Evolutionary conservation across 106 monocot genomes (phyloP), one percentile per base, ranked within the genome.

Genomic region (Apostasia shenzhenica): DNA sequence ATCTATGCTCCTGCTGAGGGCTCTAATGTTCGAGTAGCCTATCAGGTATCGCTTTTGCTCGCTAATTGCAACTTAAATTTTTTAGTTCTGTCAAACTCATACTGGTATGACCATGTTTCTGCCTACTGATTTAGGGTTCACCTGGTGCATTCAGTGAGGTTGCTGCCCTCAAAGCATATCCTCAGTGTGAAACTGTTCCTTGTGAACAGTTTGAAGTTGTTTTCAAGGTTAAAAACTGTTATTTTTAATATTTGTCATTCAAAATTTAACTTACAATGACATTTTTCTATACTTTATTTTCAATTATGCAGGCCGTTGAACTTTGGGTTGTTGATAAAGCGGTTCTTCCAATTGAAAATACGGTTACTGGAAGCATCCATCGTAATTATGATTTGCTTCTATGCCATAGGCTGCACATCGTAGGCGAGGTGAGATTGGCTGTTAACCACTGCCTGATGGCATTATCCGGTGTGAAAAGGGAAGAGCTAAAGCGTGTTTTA

Each of bases 281-380:
- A 11, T 49, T 9, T 51, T 9, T 46, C 14, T 67, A 50, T 51
- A 38, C 11, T 51, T 52, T 61, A 1, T 10, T 61, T 55, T 4
- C 26, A 26, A 67, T 52, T 26, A 74, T 52, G 8, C 73, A 92
- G 92, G 88, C 92, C 55, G 88, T 92, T 65, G 88, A 92, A 79
- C 68, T 85, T 44, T 85, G 85, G 85, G 69, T 83, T 41, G 92
- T 77, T 60, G 92, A 92, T 62, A 85, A 82, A 77, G 88, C 92
- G 47, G 79, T 92, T 74, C 88, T 92, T 72, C 92, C 88, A 5
- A 85, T 92, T 67, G 92, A 88, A 63, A 92, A 92, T 72, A 80
- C 88, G n/a, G 60, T 81, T 50, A 60, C 73, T 54, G 88, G 92
- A 70, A 92, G 88, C 73, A 83, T 85, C 4, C 92, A 88, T 72